Evolutionary conservation across 306 rosid species (phyloP).

Genomic region (Rosa multiflora): DNA sequence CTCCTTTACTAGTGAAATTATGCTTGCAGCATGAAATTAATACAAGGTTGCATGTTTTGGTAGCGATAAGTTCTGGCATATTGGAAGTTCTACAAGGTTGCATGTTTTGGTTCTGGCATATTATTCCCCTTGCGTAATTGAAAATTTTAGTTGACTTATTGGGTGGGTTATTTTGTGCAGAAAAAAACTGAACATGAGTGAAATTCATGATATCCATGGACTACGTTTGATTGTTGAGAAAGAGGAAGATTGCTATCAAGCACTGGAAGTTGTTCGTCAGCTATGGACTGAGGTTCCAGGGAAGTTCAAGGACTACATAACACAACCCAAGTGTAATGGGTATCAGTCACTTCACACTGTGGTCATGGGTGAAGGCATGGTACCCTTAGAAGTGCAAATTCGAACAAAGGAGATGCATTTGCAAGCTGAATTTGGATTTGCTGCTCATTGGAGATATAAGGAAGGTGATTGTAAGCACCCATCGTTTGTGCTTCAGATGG

Average conservation of each 20-base stretch:
- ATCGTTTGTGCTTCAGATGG: constrained; percentile 94
- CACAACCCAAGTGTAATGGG: constrained; percentile 85
- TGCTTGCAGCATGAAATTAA: neutral
- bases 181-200: constrained; percentile 76
- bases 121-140: constrained; percentile 3
- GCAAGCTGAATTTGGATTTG: constrained; percentile 97
- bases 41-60: constrained; percentile 1
- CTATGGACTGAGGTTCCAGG: constrained; percentile 86
- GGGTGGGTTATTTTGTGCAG: constrained; percentile 44
- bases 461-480: constrained; percentile 92
- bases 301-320: constrained; percentile 88
- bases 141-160: constrained; percentile 10
- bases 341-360: constrained; percentile 92
- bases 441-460: constrained; percentile 99
- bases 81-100: neutral
- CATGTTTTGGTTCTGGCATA: constrained; percentile 14
- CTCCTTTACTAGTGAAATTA: neutral
- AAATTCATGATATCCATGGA: constrained; percentile 93
- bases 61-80: neutral
- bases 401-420: constrained; percentile 94
- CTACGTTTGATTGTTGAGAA: constrained; percentile 86
- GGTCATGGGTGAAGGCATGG: constrained; percentile 72
- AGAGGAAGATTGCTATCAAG: constrained; percentile 86
- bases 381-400: constrained; percentile 90
- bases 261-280: constrained; percentile 65